These are phyloP conservation scores for Butyriboletus appendiculatus DNA, from an alignment of 1,284 basidiomycete genomes.

Conservation along the genomic window DNA sequence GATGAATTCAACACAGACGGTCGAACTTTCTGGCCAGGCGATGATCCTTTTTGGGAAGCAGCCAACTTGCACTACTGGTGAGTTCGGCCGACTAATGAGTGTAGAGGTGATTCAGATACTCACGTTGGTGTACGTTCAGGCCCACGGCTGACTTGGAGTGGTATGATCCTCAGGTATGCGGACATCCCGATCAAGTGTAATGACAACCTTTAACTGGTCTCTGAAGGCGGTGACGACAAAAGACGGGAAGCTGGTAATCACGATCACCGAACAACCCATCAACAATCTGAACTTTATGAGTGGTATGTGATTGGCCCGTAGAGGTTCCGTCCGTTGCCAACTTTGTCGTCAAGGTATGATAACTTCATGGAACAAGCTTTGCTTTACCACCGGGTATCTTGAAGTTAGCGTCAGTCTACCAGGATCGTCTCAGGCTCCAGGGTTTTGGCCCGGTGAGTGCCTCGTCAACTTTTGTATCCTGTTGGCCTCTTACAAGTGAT, in stretches of 20 bases:
- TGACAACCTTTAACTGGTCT: conserved; percentile 1
- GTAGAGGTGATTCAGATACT: not conserved
- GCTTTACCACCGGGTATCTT: conserved; percentile 92
- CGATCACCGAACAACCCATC: conserved; percentile 58
- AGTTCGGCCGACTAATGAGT: conserved; percentile 13
- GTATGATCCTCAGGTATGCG: conserved; percentile 71
- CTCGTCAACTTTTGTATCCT: not conserved
- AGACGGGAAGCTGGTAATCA: conserved; percentile 77
- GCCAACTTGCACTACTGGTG: conserved; percentile 73
- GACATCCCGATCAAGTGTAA: not conserved
- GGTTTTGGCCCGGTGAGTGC: conserved; percentile 67
- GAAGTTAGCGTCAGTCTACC: conserved; percentile 82
- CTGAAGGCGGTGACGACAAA: conserved; percentile 62
- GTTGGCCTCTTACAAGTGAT: conserved; percentile 16
- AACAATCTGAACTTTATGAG: conserved; percentile 81
- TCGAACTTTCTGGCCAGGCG: conserved; percentile 75
- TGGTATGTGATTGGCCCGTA: conserved; percentile 45
- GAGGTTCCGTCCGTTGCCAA: conserved; percentile 6
- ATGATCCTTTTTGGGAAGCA: conserved; percentile 80
- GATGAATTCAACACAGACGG: conserved; percentile 91
- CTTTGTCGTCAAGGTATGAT: conserved; percentile 57
- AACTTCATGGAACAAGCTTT: conserved; percentile 88
- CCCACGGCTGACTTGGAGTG: conserved; percentile 84
- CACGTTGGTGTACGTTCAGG: conserved; percentile 39
- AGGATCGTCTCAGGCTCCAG: conserved; percentile 67